Percentiles rank a stretch among this genome's conserved stretches.
These are phyloP conservation scores for Avena insularis DNA, from an alignment of 176 grass and related monocot species.

Conservation along the genomic window DNA sequence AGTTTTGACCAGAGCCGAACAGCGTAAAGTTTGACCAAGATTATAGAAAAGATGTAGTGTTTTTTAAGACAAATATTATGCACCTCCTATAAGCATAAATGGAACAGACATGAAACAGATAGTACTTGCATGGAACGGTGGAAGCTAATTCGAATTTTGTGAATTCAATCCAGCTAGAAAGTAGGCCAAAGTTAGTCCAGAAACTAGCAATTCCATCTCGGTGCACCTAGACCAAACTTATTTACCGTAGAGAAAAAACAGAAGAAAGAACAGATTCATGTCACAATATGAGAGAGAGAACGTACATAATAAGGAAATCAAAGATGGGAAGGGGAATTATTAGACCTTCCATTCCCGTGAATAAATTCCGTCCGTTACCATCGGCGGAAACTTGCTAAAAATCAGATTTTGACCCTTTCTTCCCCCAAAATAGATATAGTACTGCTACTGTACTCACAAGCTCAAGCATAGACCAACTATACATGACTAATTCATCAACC, in stretches of 20 bases:
- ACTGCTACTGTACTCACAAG: background rate
- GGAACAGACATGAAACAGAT: background rate
- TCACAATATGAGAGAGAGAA: background rate
- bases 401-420: background rate
- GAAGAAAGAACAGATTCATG: slow-evolving; percentile 31
- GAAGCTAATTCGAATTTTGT: background rate
- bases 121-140: background rate
- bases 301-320: slow-evolving; percentile 22
- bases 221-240: background rate
- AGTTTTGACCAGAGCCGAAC: no score
- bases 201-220: background rate
- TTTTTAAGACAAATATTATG: background rate
- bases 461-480: background rate
- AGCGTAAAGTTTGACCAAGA: no score
- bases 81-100: background rate
- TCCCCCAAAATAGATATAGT: background rate
- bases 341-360: background rate
- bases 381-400: background rate
- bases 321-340: background rate
- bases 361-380: background rate
- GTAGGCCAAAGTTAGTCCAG: background rate
- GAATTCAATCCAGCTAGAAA: background rate
- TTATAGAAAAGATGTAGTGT: background rate
- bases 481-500: background rate
- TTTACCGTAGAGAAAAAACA: background rate